Evolutionary conservation across 78 protist species (phyloP).

Genomic region (Dictyostelium capitatum): DNA sequence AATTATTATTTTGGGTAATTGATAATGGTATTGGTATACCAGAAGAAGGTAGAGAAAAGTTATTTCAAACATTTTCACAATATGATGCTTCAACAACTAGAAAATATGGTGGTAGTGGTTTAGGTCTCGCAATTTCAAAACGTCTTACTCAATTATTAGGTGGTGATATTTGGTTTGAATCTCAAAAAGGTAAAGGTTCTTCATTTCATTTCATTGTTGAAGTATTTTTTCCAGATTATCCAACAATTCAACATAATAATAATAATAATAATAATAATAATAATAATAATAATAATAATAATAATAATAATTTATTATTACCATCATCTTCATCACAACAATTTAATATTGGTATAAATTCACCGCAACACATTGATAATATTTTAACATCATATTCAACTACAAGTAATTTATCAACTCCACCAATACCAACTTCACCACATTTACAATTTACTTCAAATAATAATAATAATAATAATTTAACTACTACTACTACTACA

Average conservation of each 20-base stretch:
- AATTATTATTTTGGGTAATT: conserved; percentile 57
- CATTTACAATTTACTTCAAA: background rate
- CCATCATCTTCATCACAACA: background rate
- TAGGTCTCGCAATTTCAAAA: conserved; percentile 65
- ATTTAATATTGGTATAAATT: background rate
- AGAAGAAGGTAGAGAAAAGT: conserved; percentile 39
- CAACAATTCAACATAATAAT: background rate
- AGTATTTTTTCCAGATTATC: conserved; percentile 45
- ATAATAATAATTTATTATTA: background rate
- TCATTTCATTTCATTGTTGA: conserved; percentile 47
- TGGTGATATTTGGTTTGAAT: conserved; percentile 76
- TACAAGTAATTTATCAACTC: no score
- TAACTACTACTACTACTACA: background rate
- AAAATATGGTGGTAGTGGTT: conserved; percentile 78
- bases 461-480: background rate
- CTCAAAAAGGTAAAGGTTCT: conserved; percentile 28
- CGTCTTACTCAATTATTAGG: conserved; percentile 52
- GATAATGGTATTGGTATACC: conserved; percentile 88
- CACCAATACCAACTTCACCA: no score
- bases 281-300: no score
- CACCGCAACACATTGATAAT: background rate
- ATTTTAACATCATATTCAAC: background rate
- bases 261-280: background rate
- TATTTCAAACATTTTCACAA: conserved; percentile 82
- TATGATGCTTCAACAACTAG: conserved; percentile 81